Evolutionary conservation across 495 filamentous ascomycete species (phyloP).

Genomic region (Penicillium cataractarum): DNA sequence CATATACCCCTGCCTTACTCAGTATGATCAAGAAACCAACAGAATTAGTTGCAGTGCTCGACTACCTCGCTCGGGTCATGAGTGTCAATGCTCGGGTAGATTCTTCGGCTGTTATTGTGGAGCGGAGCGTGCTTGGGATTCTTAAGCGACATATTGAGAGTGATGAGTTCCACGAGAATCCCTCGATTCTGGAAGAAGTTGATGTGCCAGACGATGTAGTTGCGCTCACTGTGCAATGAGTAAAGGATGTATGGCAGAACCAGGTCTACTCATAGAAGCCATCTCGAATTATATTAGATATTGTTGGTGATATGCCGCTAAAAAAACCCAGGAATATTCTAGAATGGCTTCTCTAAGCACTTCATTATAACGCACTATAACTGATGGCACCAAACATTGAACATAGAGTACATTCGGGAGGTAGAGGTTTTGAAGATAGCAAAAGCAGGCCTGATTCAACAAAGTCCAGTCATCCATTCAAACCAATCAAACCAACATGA

Average conservation of each 20-base stretch:
- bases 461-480: background rate
- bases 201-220: slow-evolving; percentile 23
- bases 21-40: slow-evolving; percentile 6
- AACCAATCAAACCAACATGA: background rate
- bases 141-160: slow-evolving; percentile 23
- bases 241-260: background rate
- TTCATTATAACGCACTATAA: background rate
- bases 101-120: slow-evolving; percentile 19
- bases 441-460: background rate
- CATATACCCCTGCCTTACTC: slow-evolving; percentile 40
- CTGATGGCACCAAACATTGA: background rate
- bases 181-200: slow-evolving; percentile 21
- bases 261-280: background rate
- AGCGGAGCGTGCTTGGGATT: slow-evolving; percentile 22
- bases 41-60: slow-evolving; percentile 9
- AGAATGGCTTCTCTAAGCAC: background rate
- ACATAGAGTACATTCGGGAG: background rate
- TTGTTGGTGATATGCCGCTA: background rate
- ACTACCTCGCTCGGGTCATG: slow-evolving; percentile 23
- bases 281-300: background rate
- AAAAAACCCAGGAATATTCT: background rate
- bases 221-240: background rate
- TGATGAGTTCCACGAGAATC: slow-evolving; percentile 20
- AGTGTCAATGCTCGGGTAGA: slow-evolving; percentile 8
- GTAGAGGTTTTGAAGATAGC: background rate